phyloP scores from a whole-genome alignment of 2,329 filamentous ascomycete species.

The Eutypa lata region DNA sequence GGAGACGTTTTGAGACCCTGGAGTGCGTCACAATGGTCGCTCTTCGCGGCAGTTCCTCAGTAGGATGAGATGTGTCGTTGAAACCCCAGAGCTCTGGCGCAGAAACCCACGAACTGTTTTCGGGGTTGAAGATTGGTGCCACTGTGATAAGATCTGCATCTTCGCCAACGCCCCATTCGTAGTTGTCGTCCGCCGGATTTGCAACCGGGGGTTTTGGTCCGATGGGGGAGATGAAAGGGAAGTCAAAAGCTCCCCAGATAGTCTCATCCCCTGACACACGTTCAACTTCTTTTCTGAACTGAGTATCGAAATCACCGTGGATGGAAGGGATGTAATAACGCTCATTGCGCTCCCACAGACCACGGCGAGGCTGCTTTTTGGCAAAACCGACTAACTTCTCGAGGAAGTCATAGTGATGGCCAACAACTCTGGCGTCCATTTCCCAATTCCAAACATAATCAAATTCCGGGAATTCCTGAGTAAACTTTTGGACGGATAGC shows the following conservation, averaged over 20 bases:
- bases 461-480: conserved; percentile 72
- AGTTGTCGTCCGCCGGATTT: conserved; percentile 61
- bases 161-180: conserved; percentile 73
- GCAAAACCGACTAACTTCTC: conserved; percentile 62
- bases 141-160: conserved; percentile 72
- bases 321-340: conserved; percentile 69
- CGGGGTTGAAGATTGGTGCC: conserved; percentile 75
- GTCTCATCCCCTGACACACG: conserved; percentile 46
- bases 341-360: conserved; percentile 70
- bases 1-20: conserved; percentile 66
- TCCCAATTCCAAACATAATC: conserved; percentile 88
- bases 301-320: conserved; percentile 64
- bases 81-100: conserved; percentile 67
- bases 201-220: conserved; percentile 61
- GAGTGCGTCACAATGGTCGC: conserved; percentile 77
- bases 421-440: conserved; percentile 75
- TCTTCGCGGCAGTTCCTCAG: conserved; percentile 62
- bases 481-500: conserved; percentile 73
- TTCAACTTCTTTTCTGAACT: conserved; percentile 65
- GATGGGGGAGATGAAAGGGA: conserved; percentile 58
- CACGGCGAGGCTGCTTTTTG: conserved; percentile 65
- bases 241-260: conserved; percentile 64
- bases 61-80: conserved; percentile 44
- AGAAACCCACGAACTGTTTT: conserved; percentile 71
- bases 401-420: conserved; percentile 78